These are phyloP conservation scores for Drechslera avenae DNA, from an alignment of 2,329 filamentous ascomycete genomes.

Conservation along the genomic window DNA sequence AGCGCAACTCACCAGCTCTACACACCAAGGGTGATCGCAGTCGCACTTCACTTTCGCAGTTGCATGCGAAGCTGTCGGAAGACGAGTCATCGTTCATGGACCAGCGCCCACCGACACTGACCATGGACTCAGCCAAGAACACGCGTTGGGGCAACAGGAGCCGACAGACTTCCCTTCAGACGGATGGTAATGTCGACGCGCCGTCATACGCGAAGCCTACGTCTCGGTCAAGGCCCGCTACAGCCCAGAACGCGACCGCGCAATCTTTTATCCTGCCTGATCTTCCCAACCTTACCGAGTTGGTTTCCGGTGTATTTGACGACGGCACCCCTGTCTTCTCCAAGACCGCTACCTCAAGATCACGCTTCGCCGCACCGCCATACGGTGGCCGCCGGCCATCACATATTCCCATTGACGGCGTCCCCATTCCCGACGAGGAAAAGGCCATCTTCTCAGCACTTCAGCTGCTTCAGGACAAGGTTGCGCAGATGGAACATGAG, in stretches of 20 bases:
- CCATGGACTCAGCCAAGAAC: conserved; percentile 50
- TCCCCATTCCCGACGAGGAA: conserved; percentile 65
- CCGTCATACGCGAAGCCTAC: conserved; percentile 26
- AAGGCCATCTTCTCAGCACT: conserved; percentile 67
- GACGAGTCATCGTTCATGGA: conserved; percentile 60
- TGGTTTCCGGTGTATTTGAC: conserved; percentile 63
- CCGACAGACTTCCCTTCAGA: conserved; percentile 50
- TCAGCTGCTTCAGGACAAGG: conserved; percentile 62
- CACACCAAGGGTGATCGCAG: conserved; percentile 38
- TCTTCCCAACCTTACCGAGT: conserved; percentile 64
- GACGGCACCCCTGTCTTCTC: conserved; percentile 63
- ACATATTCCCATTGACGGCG: conserved; percentile 57
- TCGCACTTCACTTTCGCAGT: conserved; percentile 60
- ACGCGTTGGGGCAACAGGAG: conserved; percentile 60
- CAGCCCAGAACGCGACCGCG: conserved; percentile 57
- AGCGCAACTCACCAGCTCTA: conserved; percentile 44
- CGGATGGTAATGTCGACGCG: conserved; percentile 34
- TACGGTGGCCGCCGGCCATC: conserved; percentile 36
- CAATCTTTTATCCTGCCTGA: conserved; percentile 67
- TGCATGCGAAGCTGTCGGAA: conserved; percentile 60
- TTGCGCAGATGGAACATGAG: conserved; percentile 61
- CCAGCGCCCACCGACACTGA: conserved; percentile 55
- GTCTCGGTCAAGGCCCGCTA: conserved; percentile 45
- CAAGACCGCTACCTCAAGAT: conserved; percentile 56
- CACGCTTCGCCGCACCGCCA: conserved; percentile 59